Base-by-base conservation (phyloP, 352 stramenopile species). In the Globisporangium apiculatum region DNA sequence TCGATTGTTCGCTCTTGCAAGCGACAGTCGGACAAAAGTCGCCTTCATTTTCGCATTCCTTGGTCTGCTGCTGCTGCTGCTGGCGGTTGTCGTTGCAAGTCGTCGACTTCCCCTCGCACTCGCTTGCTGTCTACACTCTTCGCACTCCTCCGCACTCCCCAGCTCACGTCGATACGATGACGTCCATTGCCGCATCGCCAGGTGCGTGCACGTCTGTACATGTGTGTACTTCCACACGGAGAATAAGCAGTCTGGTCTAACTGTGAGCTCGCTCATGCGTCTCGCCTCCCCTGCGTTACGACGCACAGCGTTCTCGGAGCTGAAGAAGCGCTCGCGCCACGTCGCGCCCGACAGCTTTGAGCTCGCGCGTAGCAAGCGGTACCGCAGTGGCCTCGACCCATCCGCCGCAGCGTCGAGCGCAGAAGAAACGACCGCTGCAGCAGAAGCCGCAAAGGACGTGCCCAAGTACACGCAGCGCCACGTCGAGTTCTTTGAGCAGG, bases 391-490 rank as follows among this genome's bases (percentile, higher is more conserved):
- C 24, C 55, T 55, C 35, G 15, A 53, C 48, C 15, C 14, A 15
- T 43, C 38, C 38, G 41, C 41, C 11, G 41, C 40, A n/a, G 10
- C 42, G 17, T 55, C 48, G 17, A 57, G 66, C 41, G 55, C 49
- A 14, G 12, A 50, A 4, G 65, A 72, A 53, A 68, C 73, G 7
- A 1, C 18, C 18, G 55, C 60, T 2, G 65, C 76, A 56, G 62
- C 60, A 14, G 64, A 73, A 15, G 57, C 67, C 4, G 62, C 67
- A 37, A 71, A 76, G 5, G 83, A 91, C 53, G 65, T 86, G 55
- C 70, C 80, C 65, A 94, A 92, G 73, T 94, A 89, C 69, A 88
- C 79, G 52, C 85, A 95, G 60, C 76, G 85, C 38, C 85, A 95
- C 45, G 81, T 95, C 18, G 85, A 93, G 53, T 95, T 88, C 73